phyloP scores from a whole-genome alignment of 1,139 yeast genomes.

The Debaryomyces subglobosus region DNA sequence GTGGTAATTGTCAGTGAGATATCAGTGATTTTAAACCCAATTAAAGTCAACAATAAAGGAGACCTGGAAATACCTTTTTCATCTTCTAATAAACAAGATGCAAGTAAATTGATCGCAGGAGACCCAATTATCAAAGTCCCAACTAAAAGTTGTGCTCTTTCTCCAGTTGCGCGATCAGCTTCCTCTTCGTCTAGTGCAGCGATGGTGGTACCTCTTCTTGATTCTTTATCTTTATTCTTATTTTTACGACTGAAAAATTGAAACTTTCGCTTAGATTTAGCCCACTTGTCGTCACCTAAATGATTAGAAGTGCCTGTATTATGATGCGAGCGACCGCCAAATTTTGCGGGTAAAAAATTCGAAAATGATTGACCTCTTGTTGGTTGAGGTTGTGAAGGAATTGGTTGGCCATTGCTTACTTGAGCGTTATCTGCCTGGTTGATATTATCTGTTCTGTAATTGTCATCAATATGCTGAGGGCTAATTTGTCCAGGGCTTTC shows the following conservation, averaged over 20 bases:
- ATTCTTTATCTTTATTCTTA: conserved; percentile 26
- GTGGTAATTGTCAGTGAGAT: conserved; percentile 44
- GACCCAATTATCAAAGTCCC: conserved; percentile 70
- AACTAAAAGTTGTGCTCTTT: conserved; percentile 65
- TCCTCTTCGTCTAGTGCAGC: conserved; percentile 23
- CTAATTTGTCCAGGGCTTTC: not conserved
- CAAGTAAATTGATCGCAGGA: conserved; percentile 78
- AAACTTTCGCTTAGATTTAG: conserved; percentile 25
- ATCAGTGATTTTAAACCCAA: conserved; percentile 67
- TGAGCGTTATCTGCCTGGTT: not conserved
- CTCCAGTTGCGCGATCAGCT: conserved; percentile 36
- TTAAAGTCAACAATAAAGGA: conserved; percentile 73
- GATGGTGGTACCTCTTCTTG: conserved; percentile 4
- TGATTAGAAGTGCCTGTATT: conserved; percentile 16
- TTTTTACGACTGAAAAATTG: conserved; percentile 28
- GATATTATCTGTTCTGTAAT: not conserved
- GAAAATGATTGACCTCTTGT: conserved; percentile 13
- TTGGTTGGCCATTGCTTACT: not conserved
- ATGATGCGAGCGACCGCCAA: conserved; percentile 15
- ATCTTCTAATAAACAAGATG: conserved; percentile 75
- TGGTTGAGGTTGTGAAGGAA: conserved; percentile 8
- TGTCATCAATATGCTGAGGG: not conserved
- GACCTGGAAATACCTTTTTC: conserved; percentile 80
- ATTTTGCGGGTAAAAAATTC: conserved; percentile 18
- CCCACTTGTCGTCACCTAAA: conserved; percentile 7